Evolutionary conservation across 2,329 filamentous ascomycete species (phyloP), one percentile per base, ranked within the genome.

Genomic region (Saccharata proteae): DNA sequence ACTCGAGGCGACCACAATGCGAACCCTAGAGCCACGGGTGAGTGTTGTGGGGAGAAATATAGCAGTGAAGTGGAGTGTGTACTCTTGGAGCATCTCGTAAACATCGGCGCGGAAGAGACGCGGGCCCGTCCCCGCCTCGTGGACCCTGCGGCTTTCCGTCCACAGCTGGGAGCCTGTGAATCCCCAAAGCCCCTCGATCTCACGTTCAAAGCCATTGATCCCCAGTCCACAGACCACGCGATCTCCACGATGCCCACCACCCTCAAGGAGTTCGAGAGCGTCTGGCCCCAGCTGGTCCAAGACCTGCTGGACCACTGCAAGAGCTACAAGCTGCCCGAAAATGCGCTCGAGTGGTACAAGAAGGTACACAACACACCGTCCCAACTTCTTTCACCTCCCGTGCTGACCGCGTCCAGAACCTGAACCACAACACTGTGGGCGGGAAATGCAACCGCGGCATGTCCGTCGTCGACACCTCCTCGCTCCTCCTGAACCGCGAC

Each of bases 371-470:
- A 25, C 33, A 38, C 21, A 30, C 35, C 41, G 51, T 34, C 49
- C 36, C 26, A 21, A 18, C 27, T 30, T 19, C 14, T 11, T 10
- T 11, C n/a, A n/a, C n/a, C n/a, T n/a, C n/a, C 29, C 34, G 21
- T 30, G 18, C 25, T 30, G 12, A 17, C 8, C 7, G n/a, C 16
- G 11, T 32, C 18, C 47, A 94, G 84, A 79, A 71, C 39, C 71
- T 96, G 49, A 72, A 86, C 53, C 70, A 74, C 63, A 98, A 98
- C 64, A 75, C 83, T 5, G 65, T 90, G 32, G 90, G 90, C 46
- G 90, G 90, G 54, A 98, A 98, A 69, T 93, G 86, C 67, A 98
- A 98, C 66, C 84, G 90, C 52, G 90, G 90, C 63, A 92, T 98
- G 74, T 96, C 86, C 28, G 88, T 96, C 38, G 80, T 90, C 44